Base-by-base conservation (phyloP, 2,329 filamentous ascomycete genomes). In the Dendrostoma leiphaemia region DNA sequence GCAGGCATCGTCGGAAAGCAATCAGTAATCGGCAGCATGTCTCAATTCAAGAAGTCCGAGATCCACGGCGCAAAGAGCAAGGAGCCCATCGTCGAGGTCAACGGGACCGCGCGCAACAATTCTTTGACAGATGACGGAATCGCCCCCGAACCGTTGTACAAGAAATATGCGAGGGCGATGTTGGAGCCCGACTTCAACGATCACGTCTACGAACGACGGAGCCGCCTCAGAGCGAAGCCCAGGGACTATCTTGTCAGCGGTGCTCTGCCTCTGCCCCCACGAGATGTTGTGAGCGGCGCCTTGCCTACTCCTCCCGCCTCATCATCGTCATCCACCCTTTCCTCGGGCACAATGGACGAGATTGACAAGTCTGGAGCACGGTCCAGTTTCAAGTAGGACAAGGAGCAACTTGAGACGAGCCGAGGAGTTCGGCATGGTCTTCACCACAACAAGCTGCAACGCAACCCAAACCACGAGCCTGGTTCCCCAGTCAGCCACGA, bases 151-250 rank as follows among this genome's bases (percentile, higher is more conserved):
- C 55, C 55, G 9, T 57, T 45, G 37, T 57, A 57, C 28, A 31
- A 51, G 31, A 21, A 29, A 3, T 47, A 57, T 49, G 55, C 55
- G 23, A 57, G 41, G 26, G 51, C 51, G 34, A 51, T 48, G 51
- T 23, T 51, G 21, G 34, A 49, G 4, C 43, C 47, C 12, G 51
- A 51, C 17, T 57, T 57, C 23, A 41, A 57, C n/a, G 55, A 57
- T 19, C 26, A 8, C n/a, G 55, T 57, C 13, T 23, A 23, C 40
- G 35, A 51, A 8, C 34, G 38, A 29, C 35, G 34, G n/a, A 50
- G 21, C 15, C 44, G 28, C 3, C 28, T n/a, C 17, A 49, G 41
- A 19, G 12, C 43, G 17, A 45, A 28, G 31, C 28, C n/a, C 6
- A 43, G 29, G 9, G 21, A 44, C 7, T 51, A 48, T 15, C 13